Percentiles rank a stretch among this genome's conserved stretches.
Conservation (phyloP, 768 basidiomycete species). For the Pholiota microspora region DNA sequence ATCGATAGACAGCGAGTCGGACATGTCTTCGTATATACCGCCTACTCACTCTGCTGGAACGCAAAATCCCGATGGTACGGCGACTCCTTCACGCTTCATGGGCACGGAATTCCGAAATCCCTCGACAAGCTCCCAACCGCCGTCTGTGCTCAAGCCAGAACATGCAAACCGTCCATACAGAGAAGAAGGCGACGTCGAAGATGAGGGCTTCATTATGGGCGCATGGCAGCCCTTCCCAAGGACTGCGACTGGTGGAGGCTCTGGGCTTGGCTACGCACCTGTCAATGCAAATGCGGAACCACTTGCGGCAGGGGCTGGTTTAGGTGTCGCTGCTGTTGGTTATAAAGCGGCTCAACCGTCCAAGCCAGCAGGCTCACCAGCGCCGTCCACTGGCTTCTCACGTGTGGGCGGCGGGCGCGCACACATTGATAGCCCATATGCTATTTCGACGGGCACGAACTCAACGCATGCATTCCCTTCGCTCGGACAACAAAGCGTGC, state of each 20-base stretch:
- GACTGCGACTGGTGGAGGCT: conserved; percentile 35
- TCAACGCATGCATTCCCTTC: conserved; percentile 72
- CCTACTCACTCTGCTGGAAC: conserved; percentile 31
- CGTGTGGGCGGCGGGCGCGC: conserved; percentile 87
- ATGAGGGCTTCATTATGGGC: conserved; percentile 89
- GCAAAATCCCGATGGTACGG: conserved; percentile 23
- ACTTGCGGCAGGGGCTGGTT: background rate
- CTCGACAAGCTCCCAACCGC: conserved; percentile 57
- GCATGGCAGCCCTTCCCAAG: conserved; percentile 84
- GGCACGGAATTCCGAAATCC: conserved; percentile 41
- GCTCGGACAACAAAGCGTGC: conserved; percentile 41
- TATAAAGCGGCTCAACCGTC: conserved; percentile 16
- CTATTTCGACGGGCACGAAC: conserved; percentile 51
- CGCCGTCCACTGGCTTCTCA: conserved; percentile 59
- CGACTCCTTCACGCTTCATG: conserved; percentile 33
- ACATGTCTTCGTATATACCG: conserved; percentile 51
- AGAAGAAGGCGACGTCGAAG: conserved; percentile 67
- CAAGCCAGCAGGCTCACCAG: conserved; percentile 10
- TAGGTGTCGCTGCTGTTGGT: conserved; percentile 1
- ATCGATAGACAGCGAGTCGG: conserved; percentile 33
- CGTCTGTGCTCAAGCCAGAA: conserved; percentile 75
- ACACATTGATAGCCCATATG: conserved; percentile 83
- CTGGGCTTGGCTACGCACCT: conserved; percentile 40
- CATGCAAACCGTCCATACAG: conserved; percentile 73
- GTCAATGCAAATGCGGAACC: conserved; percentile 33